phyloP scores from a whole-genome alignment of 2,329 filamentous ascomycete genomes.

The Hymenoscyphus occultus region DNA sequence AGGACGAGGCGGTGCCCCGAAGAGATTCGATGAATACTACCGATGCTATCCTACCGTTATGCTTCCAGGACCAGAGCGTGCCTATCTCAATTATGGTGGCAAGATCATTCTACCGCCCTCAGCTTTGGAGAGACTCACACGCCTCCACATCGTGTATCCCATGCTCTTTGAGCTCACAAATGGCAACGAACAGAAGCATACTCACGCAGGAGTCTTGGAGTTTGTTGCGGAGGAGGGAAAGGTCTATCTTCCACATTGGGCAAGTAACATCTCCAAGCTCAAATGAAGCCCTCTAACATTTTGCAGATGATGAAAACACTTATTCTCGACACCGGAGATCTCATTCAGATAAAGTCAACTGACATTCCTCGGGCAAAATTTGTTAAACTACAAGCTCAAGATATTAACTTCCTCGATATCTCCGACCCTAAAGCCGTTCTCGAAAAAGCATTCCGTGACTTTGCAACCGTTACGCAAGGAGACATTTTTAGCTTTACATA shows the following conservation, averaged over 20 bases:
- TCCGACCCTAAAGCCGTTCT: constrained; percentile 96
- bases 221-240: constrained; percentile 97
- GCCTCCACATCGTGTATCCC: constrained; percentile 94
- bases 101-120: constrained; percentile 98
- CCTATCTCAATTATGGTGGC: constrained; percentile 90
- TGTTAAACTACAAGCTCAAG: constrained; percentile 96
- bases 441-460: constrained; percentile 94
- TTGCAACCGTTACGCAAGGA: constrained; percentile 87
- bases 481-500: constrained; percentile 96
- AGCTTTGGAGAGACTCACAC: constrained; percentile 92
- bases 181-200: constrained; percentile 72
- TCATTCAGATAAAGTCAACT: constrained; percentile 92
- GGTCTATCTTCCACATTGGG: constrained; percentile 95
- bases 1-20: constrained; percentile 41
- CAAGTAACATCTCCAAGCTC: constrained; percentile 40
- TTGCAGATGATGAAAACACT: constrained; percentile 88
- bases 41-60: constrained; percentile 94
- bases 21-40: constrained; percentile 98
- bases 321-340: constrained; percentile 83
- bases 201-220: constrained; percentile 92
- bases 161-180: constrained; percentile 97
- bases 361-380: constrained; percentile 85
- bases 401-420: constrained; percentile 90
- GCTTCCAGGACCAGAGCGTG: constrained; percentile 85
- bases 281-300: constrained; percentile 12